Base-by-base conservation (phyloP, 257 asterid species). In the Solanum phureja region DNA sequence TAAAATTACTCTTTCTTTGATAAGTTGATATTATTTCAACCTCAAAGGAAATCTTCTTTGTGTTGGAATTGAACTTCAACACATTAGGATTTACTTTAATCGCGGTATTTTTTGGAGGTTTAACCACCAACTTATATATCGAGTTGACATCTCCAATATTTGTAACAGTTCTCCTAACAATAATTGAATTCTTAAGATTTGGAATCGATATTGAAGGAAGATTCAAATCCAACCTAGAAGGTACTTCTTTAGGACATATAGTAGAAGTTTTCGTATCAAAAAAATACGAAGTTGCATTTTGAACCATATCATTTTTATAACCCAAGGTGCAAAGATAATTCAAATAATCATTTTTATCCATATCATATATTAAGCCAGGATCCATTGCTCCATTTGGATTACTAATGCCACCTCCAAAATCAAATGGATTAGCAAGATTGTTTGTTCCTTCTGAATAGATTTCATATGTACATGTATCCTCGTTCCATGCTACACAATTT, bases 371-470 rank as follows among this genome's bases (percentile, higher is more conserved):
- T 86, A 91, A 21, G 11, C 92, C 93, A 4, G 93, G 94, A 68
- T 90, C 66, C 12, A 87, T 75, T 3, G 93, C 94, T 11, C 86
- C 89, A 13, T 90, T 88, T 1, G 92, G 88, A 85, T 90, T 91
- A 9, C 88, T 91, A 40, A 92, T 90, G 6, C 93, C 93, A 21
- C 93, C 93, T 46, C 93, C 94, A 37, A 40, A 90, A 68, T 91
- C 93, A 7, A 92, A 92, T 19, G 93, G 89, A 76, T 90, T 89
- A 2, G 93, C 93, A 6, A 85, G 85, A 34, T 91, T 88, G 1
- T 31, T 85, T 23, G 16, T n/a, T 6, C 92, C 93, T 88, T 88
- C 92, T n/a, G 56, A 75, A 5, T 21, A 75, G 4, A 75, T 37
- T 75, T 11, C 56, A 5, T 1, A 21, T 75, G 10, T 21, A 75